Base-by-base conservation (phyloP, 768 basidiomycete species). In the Lanmaoa pseudosensibilis region DNA sequence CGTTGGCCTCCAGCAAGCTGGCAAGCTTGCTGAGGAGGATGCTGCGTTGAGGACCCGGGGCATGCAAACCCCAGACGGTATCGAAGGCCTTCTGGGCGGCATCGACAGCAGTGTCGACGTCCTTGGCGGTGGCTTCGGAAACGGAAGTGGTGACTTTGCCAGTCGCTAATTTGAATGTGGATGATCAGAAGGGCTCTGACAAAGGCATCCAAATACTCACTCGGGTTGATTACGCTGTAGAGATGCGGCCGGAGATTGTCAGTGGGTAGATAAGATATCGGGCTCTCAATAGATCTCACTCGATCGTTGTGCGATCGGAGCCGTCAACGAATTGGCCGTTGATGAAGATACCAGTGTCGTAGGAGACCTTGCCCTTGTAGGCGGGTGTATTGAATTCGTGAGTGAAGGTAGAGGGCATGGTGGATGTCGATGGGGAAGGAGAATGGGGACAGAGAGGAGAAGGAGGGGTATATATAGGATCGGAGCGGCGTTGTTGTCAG, bases 61-160 rank as follows among this genome's bases (percentile, higher is more conserved):
- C 66, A 55, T 86, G 83, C 56, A 85, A 71, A 34, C 90, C 90
- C 90, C 92, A 92, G 38, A 71, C 68, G 7, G 81, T 84, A 18
- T 88, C 82, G 70, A 63, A 79, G 1, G 84, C 82, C 65, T 78
- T 81, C 55, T 83, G 78, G 0, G 89, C 89, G 39, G 80, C 86
- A 5, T 76, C 72, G 54, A 93, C 92, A 0, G 92, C 92, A 46
- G 69, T 63, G 69, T 95, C 88, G 58, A 96, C 83, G 66, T 95
- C 93, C 59, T 83, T 79, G 10, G 78, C 54, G 2, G 83, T 83
- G 30, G 79, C 92, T 66, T 82, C 83, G 9, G 66, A 56, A 56
- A 92, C 73, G 40, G 76, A 56, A 1, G 83, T 82, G 66, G 86
- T 78, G 47, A 81, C 60, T 65, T 88, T 79, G 41, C 89, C 92